Conservation (phyloP, 176 grass and related monocot genomes). For the Raddia distichophylla region DNA sequence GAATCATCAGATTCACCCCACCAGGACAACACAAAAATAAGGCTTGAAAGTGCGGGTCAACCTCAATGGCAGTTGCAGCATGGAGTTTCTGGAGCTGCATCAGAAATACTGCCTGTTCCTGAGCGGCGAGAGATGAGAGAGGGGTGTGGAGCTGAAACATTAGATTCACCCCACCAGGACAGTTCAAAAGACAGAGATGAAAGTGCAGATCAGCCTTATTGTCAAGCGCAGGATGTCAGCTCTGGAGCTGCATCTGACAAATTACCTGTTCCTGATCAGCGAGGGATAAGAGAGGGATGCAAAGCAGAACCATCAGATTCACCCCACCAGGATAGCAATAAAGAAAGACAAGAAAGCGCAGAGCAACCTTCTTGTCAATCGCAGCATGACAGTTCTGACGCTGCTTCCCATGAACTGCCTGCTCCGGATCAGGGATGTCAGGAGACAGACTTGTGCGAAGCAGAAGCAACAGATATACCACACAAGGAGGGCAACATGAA, state of each 20-base stretch:
- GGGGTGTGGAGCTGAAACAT: too few relatives aligned
- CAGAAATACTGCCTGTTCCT: too few relatives aligned
- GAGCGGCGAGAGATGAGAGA: too few relatives aligned
- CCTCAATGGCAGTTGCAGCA: background rate
- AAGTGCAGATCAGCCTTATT: too few relatives aligned
- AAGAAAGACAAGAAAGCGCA: background rate
- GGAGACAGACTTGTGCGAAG: background rate
- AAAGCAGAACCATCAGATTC: slow-evolving; percentile 31
- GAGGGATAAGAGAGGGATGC: slow-evolving; percentile 12
- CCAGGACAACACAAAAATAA: slow-evolving; percentile 42
- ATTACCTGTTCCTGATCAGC: slow-evolving; percentile 1
- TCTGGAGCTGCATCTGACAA: slow-evolving; percentile 7
- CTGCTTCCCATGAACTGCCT: background rate
- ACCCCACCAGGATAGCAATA: background rate
- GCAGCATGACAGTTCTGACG: slow-evolving; percentile 7
- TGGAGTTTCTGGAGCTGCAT: background rate
- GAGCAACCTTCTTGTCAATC: background rate
- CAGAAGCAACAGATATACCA: slow-evolving; percentile 13
- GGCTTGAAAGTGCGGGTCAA: slow-evolving; percentile 25
- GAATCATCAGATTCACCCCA: slow-evolving; percentile 50
- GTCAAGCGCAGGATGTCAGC: background rate
- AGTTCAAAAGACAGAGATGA: too few relatives aligned
- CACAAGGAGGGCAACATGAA: background rate
- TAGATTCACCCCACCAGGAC: too few relatives aligned
- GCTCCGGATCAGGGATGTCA: background rate